phyloP scores from a whole-genome alignment of 208 protist genomes.

The Endotrypanum monterogeii region DNA sequence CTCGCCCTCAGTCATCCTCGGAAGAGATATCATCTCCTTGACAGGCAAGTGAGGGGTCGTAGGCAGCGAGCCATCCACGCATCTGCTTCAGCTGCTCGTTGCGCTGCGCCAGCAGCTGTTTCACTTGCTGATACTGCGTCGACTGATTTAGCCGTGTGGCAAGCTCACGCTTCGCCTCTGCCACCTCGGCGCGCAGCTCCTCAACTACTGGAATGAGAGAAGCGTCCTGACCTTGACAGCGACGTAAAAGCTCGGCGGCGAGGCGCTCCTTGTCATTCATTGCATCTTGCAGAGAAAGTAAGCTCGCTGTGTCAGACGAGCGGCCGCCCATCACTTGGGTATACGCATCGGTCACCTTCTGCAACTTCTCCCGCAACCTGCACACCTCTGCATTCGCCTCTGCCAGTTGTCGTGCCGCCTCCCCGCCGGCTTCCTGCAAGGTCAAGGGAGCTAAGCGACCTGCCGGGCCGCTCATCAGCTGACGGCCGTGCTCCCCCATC shows the following conservation, averaged over 20 bases:
- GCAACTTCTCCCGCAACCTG: constrained; percentile 64
- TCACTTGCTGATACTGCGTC: constrained; percentile 80
- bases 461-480: constrained; percentile 59
- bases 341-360: constrained; percentile 63
- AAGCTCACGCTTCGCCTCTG: constrained; percentile 61
- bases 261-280: constrained; percentile 52
- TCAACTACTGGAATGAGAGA: constrained; percentile 37
- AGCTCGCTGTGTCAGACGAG: constrained; percentile 45
- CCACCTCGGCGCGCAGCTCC: constrained; percentile 56
- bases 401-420: constrained; percentile 61
- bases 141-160: constrained; percentile 68
- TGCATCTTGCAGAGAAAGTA: constrained; percentile 52
- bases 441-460: constrained; percentile 66
- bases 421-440: constrained; percentile 50
- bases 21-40: constrained; percentile 46
- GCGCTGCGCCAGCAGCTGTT: constrained; percentile 59
- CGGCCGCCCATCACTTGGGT: constrained; percentile 54
- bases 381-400: constrained; percentile 74
- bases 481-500: constrained; percentile 50
- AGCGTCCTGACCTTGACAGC: constrained; percentile 45
- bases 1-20: constrained; percentile 51
- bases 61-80: constrained; percentile 44
- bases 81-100: constrained; percentile 61
- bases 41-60: constrained; percentile 46
- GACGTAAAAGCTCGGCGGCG: constrained; percentile 36